These are phyloP conservation scores for Sphagnum magellanicum DNA, from an alignment of 228 moss, liverwort and hornwort species.

Conservation along the genomic window DNA sequence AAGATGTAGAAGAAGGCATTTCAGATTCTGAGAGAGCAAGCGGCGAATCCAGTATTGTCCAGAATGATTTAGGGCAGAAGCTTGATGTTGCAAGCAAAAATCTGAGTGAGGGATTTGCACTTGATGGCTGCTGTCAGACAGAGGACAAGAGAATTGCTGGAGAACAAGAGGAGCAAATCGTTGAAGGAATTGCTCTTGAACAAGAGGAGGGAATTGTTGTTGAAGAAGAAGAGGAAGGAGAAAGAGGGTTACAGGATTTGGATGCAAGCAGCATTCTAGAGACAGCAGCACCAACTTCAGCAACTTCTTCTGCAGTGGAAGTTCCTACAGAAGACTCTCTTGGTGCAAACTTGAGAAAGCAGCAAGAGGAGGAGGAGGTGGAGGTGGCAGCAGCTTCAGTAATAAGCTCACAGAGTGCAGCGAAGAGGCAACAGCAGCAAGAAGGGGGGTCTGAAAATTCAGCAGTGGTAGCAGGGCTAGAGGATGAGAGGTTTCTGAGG, in stretches of 20 bases:
- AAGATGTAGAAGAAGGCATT: neutral
- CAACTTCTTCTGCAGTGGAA: slow-evolving; percentile 13
- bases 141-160: neutral
- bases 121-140: neutral
- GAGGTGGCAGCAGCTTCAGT: neutral
- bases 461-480: slow-evolving; percentile 7
- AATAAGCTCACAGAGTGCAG: neutral
- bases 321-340: slow-evolving; percentile 21
- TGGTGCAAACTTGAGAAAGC: slow-evolving; percentile 8
- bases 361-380: slow-evolving; percentile 5
- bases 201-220: neutral
- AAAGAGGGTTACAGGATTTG: neutral
- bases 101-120: neutral
- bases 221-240: neutral
- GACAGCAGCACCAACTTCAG: slow-evolving; percentile 18
- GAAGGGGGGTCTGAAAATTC: neutral
- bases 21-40: neutral
- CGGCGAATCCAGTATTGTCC: neutral
- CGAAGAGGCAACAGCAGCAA: neutral
- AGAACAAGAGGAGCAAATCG: neutral
- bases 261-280: slow-evolving; percentile 12
- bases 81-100: neutral
- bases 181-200: neutral
- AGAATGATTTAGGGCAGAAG: neutral
- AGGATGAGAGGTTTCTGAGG: slow-evolving; percentile 58